Base-by-base conservation (phyloP, 352 stramenopile genomes). In the Globisporangium paddicum region DNA sequence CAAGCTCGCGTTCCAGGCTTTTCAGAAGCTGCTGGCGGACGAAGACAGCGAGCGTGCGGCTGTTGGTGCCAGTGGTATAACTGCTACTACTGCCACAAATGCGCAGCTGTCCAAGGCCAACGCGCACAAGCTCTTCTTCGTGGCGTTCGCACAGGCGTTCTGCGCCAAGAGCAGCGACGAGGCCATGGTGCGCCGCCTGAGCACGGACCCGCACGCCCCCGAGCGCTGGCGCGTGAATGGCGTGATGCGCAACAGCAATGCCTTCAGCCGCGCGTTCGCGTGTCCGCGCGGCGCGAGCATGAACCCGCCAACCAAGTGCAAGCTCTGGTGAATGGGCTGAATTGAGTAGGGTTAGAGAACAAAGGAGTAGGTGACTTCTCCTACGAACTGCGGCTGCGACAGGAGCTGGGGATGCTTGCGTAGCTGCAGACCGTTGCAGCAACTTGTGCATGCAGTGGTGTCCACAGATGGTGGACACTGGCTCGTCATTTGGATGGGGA, bases 221-320 rank as follows among this genome's bases (percentile, higher is more conserved):
- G 73, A 80, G 40, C 67, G 73, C 52, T 90, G 82, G 82, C 85
- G 85, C 35, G 77, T 90, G 45, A 93, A 95, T 40, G 85, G 82
- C 16, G 79, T 77, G 25, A 71, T 86, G 46, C 93, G 83, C 68
- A 95, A 95, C 66, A 88, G 71, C 19, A 63, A 61, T 30, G 82
- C 85, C n/a, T 95, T 93, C 68, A 69, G 71, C 1, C 54, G 62
- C 8, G 69, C 74, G 3, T 95, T 89, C 50, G 69, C 71, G 28
- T 95, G 85, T 42, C 69, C 71, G 4, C 64, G 46, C 25, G 71
- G 65, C 25, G 73, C 79, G 1, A 59, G 63, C 16, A 94, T 96
- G 85, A 90, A 88, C 54, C 81, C 87, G 1, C 67, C 63, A 41
- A 66, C 66, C 1, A 89, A 84, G 41, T 96, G 87, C 69, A 62